These are phyloP conservation scores for Rhodotorula sp. DNA, from an alignment of 1,284 basidiomycete species.

Conservation along the genomic window DNA sequence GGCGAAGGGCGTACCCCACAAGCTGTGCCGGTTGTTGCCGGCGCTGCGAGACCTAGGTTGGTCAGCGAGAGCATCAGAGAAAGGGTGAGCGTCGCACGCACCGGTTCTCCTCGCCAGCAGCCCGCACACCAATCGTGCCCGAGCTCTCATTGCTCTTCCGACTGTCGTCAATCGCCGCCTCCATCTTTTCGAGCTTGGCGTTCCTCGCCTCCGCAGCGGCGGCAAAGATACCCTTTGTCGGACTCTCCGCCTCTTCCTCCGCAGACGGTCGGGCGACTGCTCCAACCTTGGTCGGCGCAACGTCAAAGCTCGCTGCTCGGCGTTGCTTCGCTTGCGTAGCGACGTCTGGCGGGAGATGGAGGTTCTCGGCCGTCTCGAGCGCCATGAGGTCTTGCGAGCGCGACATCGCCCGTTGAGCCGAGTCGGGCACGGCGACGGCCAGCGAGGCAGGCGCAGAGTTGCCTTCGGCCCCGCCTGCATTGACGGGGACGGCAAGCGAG, in stretches of 20 bases:
- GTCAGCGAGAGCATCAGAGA: too few species aligned
- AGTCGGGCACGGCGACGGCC: constrained; percentile 2
- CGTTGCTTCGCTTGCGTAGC: not conserved
- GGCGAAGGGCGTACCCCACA: constrained; percentile 73
- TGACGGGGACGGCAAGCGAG: not conserved
- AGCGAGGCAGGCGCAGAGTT: constrained; percentile 12
- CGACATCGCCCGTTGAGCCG: constrained; percentile 11
- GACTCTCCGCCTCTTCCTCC: not conserved
- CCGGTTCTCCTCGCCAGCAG: too few species aligned
- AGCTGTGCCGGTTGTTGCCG: not conserved
- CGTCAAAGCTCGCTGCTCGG: constrained; percentile 7
- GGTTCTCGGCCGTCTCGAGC: constrained; percentile 19
- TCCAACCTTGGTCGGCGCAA: not conserved
- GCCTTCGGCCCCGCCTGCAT: not conserved
- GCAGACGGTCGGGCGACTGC: not conserved
- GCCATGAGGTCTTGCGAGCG: constrained; percentile 24
- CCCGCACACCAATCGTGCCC: too few species aligned
- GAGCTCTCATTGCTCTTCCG: too few species aligned
- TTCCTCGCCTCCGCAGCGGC: constrained; percentile 17
- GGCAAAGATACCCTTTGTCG: constrained; percentile 1
- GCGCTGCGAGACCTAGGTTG: not conserved
- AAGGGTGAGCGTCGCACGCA: too few species aligned
- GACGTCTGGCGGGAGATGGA: constrained; percentile 20
- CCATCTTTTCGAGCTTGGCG: constrained; percentile 26
- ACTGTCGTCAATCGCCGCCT: constrained; percentile 22